Conservation (phyloP, 768 basidiomycete species). For the Boletus sp. region DNA sequence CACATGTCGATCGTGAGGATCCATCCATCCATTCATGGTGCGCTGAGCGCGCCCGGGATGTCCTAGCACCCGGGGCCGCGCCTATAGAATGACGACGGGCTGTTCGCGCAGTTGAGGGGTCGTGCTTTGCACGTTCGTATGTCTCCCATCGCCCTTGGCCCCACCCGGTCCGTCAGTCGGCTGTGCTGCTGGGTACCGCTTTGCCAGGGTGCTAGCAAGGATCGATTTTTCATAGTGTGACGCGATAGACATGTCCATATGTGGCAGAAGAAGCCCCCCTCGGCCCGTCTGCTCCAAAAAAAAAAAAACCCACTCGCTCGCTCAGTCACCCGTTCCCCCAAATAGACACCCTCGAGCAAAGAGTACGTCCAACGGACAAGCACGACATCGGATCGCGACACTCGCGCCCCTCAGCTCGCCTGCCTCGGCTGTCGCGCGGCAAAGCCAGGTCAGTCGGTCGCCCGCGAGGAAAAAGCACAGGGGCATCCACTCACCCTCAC, state of each 20-base stretch:
- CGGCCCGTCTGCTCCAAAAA: background rate
- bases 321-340: background rate
- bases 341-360: no score
- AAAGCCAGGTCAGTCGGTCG: background rate
- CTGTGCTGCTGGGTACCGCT: background rate
- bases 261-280: background rate
- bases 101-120: no score
- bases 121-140: background rate
- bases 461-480: background rate
- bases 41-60: no score
- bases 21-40: no score
- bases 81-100: no score
- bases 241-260: background rate
- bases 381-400: background rate
- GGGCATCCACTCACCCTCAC: conserved; percentile 54
- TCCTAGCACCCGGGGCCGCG: no score
- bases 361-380: background rate
- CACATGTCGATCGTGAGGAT: no score
- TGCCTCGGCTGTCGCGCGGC: conserved; percentile 20
- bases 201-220: background rate
- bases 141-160: background rate
- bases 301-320: no score
- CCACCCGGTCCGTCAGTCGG: background rate
- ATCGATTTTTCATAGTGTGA: background rate
- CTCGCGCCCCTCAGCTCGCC: conserved; percentile 4